These are phyloP conservation scores for Colletotrichum tropicicola DNA, from an alignment of 2,329 filamentous ascomycete genomes.

Conservation along the genomic window DNA sequence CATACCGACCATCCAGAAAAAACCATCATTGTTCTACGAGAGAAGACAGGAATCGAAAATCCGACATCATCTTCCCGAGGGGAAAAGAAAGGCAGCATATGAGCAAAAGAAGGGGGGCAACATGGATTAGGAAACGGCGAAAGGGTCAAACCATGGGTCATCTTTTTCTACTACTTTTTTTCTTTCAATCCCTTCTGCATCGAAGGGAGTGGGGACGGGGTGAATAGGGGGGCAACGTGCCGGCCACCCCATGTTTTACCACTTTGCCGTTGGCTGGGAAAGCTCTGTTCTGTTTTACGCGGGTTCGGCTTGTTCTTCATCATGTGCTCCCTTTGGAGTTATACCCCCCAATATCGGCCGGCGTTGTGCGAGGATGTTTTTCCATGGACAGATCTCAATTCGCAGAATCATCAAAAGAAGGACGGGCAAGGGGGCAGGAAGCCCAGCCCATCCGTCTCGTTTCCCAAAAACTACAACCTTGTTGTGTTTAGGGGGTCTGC, in stretches of 20 bases:
- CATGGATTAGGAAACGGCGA: not conserved
- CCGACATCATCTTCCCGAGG: not conserved
- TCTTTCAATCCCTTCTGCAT: not conserved
- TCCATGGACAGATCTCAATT: too few relatives aligned
- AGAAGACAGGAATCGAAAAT: not conserved
- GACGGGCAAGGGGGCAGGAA: not conserved
- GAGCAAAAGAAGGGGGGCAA: not conserved
- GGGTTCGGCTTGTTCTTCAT: not conserved
- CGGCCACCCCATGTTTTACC: too few relatives aligned
- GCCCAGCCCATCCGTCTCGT: not conserved
- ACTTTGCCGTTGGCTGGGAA: not conserved
- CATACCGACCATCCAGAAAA: not conserved
- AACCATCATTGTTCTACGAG: not conserved
- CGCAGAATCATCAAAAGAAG: not conserved
- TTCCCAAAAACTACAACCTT: not conserved
- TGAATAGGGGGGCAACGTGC: too few relatives aligned
- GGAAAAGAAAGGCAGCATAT: not conserved
- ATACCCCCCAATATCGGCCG: conserved; percentile 14
- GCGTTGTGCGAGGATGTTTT: conserved; percentile 1
- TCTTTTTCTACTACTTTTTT: not conserved
- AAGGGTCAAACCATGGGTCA: not conserved
- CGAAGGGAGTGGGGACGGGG: too few relatives aligned
- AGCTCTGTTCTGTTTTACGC: not conserved
- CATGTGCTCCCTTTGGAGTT: conserved; percentile 19
- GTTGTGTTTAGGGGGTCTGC: too few relatives aligned